A percentile compares a stretch with the other conserved stretches of the same genome.
These are phyloP conservation scores for Coniella vitis DNA, from an alignment of 2,329 filamentous ascomycete genomes.

Conservation along the genomic window DNA sequence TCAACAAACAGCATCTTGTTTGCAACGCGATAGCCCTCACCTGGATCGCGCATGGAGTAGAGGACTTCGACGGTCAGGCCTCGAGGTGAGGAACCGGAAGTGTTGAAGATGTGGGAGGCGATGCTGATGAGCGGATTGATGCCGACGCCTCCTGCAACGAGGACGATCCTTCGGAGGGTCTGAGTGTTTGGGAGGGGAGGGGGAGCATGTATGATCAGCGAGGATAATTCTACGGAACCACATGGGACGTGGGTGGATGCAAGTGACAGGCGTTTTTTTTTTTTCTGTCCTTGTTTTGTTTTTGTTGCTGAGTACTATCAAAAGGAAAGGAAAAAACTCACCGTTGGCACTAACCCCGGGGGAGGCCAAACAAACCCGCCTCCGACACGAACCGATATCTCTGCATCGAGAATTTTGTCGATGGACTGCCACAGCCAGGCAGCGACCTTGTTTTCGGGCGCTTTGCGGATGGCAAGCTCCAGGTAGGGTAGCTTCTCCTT, in stretches of 20 bases:
- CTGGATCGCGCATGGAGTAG: slow-evolving; percentile 47
- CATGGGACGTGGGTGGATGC: neutral
- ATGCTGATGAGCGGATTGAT: slow-evolving; percentile 79
- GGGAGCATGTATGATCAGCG: neutral
- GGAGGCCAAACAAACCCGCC: slow-evolving; percentile 79
- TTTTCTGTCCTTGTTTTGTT: neutral
- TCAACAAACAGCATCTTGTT: slow-evolving; percentile 44
- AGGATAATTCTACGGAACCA: neutral
- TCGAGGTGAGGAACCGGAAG: slow-evolving; percentile 18
- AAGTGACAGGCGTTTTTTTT: too few relatives aligned
- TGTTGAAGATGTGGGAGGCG: slow-evolving; percentile 49
- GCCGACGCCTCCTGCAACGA: slow-evolving; percentile 76
- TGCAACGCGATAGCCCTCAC: slow-evolving; percentile 20
- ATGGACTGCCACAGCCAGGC: slow-evolving; percentile 65
- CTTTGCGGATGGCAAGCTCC: slow-evolving; percentile 72
- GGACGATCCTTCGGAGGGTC: slow-evolving; percentile 48
- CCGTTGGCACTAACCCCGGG: slow-evolving; percentile 31
- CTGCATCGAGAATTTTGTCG: slow-evolving; percentile 48
- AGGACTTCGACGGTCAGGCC: slow-evolving; percentile 51
- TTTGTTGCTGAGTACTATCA: neutral
- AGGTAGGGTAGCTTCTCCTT: slow-evolving; percentile 41
- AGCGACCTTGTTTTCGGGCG: slow-evolving; percentile 64
- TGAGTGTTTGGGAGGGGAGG: neutral
- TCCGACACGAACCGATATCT: slow-evolving; percentile 64
- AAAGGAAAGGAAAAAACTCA: neutral